A percentile compares a stretch with the other conserved stretches of the same genome.
Conservation (phyloP, 768 basidiomycete species). For the Dacryopinax spathularia region DNA sequence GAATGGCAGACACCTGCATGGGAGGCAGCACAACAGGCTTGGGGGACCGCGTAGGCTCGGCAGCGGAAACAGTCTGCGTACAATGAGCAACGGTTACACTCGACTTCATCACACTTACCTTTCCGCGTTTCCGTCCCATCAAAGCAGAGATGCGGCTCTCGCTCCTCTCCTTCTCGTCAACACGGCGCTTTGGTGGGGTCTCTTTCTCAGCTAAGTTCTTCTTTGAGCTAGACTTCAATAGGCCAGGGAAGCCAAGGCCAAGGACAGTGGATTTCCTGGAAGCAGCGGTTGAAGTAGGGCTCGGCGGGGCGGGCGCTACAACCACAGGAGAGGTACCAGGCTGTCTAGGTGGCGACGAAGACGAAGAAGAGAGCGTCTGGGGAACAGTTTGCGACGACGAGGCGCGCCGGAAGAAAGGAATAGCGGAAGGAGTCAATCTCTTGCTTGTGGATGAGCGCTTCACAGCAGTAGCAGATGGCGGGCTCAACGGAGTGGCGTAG, state of each 20-base stretch:
- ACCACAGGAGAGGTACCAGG: slow-evolving; percentile 26
- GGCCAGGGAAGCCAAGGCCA: slow-evolving; percentile 62
- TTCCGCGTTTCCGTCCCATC: slow-evolving; percentile 81
- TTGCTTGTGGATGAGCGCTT: slow-evolving; percentile 26
- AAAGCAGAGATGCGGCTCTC: slow-evolving; percentile 79
- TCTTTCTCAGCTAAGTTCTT: slow-evolving; percentile 58
- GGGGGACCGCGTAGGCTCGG: slow-evolving; percentile 61
- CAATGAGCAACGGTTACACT: too few species aligned
- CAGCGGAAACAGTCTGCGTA: slow-evolving; percentile 77
- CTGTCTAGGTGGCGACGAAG: slow-evolving; percentile 39
- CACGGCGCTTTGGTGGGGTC: slow-evolving; percentile 34
- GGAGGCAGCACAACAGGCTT: slow-evolving; percentile 49
- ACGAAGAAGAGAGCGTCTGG: slow-evolving; percentile 13
- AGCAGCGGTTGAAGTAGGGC: slow-evolving; percentile 42
- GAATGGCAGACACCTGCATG: slow-evolving; percentile 77
- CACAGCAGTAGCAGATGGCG: slow-evolving; percentile 11
- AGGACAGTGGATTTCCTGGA: slow-evolving; percentile 73
- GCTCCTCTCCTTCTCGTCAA: slow-evolving; percentile 63
- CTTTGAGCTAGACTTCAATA: slow-evolving; percentile 74
- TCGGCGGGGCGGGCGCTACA: slow-evolving; percentile 25
- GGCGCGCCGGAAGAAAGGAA: slow-evolving; percentile 86
- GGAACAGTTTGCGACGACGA: slow-evolving; percentile 41
- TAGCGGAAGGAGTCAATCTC: slow-evolving; percentile 80
- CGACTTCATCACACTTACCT: too few species aligned
- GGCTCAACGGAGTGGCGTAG: neutral